Evolutionary conservation across 2,329 filamentous ascomycete genomes (phyloP).

Genomic region (Cyphellophora attinorum): DNA sequence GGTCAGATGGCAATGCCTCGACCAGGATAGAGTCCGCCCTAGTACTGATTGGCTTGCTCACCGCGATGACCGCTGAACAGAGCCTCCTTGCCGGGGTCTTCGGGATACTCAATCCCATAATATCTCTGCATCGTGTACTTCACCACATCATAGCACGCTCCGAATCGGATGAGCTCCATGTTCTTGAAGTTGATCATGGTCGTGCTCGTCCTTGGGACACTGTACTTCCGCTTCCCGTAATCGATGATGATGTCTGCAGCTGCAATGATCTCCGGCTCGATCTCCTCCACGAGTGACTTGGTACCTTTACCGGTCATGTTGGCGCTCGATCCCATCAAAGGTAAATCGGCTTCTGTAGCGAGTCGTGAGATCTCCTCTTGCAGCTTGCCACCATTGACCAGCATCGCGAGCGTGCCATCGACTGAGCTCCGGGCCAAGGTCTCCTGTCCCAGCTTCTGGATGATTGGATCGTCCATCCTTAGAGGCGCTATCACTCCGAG

Average conservation of each 20-base stretch:
- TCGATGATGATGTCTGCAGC: conserved; percentile 24
- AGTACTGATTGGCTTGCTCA: no score
- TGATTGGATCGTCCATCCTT: conserved; percentile 17
- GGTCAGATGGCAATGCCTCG: no score
- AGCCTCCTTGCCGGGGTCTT: conserved; percentile 14
- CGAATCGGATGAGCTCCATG: conserved; percentile 19
- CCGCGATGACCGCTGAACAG: conserved; percentile 15
- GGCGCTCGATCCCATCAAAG: conserved; percentile 22
- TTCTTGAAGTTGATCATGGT: conserved; percentile 23
- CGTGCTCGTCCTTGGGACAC: conserved; percentile 18
- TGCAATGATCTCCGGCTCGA: conserved; percentile 20
- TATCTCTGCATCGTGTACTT: conserved; percentile 19
- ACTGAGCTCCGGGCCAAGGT: conserved; percentile 13
- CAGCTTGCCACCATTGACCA: conserved; percentile 21
- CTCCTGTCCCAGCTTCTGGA: conserved; percentile 13
- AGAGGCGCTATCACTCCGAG: conserved; percentile 20
- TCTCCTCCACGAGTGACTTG: conserved; percentile 21
- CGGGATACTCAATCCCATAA: conserved; percentile 12
- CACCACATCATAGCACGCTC: conserved; percentile 23
- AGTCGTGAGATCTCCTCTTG: conserved; percentile 20
- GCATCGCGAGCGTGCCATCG: conserved; percentile 20
- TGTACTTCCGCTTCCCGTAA: conserved; percentile 21
- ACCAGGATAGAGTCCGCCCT: no score
- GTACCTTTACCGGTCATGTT: conserved; percentile 23
- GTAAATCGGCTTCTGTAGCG: conserved; percentile 13